Percentiles rank a stretch among this genome's conserved stretches.
phyloP scores from a whole-genome alignment of 1,284 basidiomycete genomes.

The Singerocomus rubriflavus region DNA sequence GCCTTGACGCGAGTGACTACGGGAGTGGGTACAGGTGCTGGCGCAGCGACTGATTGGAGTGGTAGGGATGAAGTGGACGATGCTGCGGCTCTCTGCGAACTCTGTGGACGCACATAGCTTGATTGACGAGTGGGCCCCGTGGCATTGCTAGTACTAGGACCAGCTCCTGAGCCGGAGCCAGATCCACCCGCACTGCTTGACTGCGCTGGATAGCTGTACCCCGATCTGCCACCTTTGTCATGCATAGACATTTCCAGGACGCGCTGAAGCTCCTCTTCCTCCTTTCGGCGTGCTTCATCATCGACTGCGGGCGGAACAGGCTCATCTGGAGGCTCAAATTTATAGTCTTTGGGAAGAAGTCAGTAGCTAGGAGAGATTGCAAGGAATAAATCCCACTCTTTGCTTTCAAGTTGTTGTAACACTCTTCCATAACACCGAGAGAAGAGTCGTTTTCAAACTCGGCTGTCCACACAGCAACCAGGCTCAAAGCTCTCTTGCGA shows the following conservation, averaged over 20 bases:
- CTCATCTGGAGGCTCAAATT: slow-evolving; percentile 65
- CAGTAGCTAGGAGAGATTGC: slow-evolving; percentile 1
- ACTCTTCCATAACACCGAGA: slow-evolving; percentile 90
- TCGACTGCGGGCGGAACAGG: slow-evolving; percentile 67
- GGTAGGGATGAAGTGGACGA: slow-evolving; percentile 29
- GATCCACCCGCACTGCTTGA: slow-evolving; percentile 46
- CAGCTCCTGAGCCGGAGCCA: slow-evolving; percentile 8
- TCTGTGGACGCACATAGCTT: slow-evolving; percentile 45
- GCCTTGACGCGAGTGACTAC: slow-evolving; percentile 85
- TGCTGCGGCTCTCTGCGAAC: slow-evolving; percentile 28
- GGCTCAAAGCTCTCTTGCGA: slow-evolving; percentile 65
- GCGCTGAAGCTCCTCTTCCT: slow-evolving; percentile 91
- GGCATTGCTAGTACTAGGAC: slow-evolving; percentile 10
- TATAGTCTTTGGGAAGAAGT: slow-evolving; percentile 52
- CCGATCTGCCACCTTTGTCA: slow-evolving; percentile 76
- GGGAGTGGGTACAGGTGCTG: slow-evolving; percentile 28
- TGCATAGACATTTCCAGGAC: slow-evolving; percentile 87
- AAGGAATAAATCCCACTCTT: slow-evolving; percentile 56
- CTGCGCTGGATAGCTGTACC: slow-evolving; percentile 45
- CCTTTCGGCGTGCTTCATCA: slow-evolving; percentile 76
- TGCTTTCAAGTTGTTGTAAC: slow-evolving; percentile 76
- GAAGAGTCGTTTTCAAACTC: slow-evolving; percentile 82
- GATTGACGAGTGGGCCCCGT: slow-evolving; percentile 36
- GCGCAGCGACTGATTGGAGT: slow-evolving; percentile 11
- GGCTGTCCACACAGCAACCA: slow-evolving; percentile 83